These are phyloP conservation scores for Aspergillus vadensis DNA, from an alignment of 2,329 filamentous ascomycete species.

Conservation along the genomic window DNA sequence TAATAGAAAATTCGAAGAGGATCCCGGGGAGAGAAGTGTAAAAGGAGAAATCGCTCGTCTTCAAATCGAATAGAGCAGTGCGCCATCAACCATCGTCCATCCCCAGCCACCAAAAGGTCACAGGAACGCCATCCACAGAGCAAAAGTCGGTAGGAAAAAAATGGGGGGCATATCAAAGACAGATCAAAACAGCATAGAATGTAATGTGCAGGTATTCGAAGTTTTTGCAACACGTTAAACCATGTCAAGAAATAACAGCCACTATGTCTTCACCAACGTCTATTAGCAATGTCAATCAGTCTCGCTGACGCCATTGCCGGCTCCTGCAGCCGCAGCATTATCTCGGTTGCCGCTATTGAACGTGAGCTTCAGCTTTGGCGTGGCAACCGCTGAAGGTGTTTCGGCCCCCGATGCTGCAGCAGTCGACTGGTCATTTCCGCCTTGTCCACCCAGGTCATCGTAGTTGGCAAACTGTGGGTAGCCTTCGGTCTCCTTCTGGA, in stretches of 20 bases:
- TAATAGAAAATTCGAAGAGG: slow-evolving; percentile 9
- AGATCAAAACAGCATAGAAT: slow-evolving; percentile 13
- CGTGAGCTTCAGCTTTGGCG: slow-evolving; percentile 68
- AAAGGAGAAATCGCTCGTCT: slow-evolving; percentile 19
- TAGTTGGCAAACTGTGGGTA: slow-evolving; percentile 60
- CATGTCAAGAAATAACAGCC: slow-evolving; percentile 12
- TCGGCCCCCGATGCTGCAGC: slow-evolving; percentile 50
- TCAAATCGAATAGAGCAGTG: slow-evolving; percentile 23
- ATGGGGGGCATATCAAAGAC: slow-evolving; percentile 22
- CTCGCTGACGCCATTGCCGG: slow-evolving; percentile 20
- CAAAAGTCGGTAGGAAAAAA: slow-evolving; percentile 10
- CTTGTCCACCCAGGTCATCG: slow-evolving; percentile 48
- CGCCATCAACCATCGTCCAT: slow-evolving; percentile 29
- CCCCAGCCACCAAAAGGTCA: slow-evolving; percentile 22
- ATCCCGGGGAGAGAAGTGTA: slow-evolving; percentile 8
- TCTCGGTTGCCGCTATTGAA: slow-evolving; percentile 50
- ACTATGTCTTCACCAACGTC: slow-evolving; percentile 19
- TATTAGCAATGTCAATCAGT: slow-evolving; percentile 20
- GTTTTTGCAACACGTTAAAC: slow-evolving; percentile 10
- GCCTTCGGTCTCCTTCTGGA: slow-evolving; percentile 57
- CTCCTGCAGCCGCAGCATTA: slow-evolving; percentile 30
- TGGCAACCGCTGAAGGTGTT: slow-evolving; percentile 64
- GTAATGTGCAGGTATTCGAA: slow-evolving; percentile 15
- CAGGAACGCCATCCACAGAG: slow-evolving; percentile 25
- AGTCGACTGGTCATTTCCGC: slow-evolving; percentile 52